Percentiles rank a stretch among this genome's conserved stretches.
Evolutionary conservation across 2,329 filamentous ascomycete species (phyloP).

Genomic region (Metarhizium anisopliae): DNA sequence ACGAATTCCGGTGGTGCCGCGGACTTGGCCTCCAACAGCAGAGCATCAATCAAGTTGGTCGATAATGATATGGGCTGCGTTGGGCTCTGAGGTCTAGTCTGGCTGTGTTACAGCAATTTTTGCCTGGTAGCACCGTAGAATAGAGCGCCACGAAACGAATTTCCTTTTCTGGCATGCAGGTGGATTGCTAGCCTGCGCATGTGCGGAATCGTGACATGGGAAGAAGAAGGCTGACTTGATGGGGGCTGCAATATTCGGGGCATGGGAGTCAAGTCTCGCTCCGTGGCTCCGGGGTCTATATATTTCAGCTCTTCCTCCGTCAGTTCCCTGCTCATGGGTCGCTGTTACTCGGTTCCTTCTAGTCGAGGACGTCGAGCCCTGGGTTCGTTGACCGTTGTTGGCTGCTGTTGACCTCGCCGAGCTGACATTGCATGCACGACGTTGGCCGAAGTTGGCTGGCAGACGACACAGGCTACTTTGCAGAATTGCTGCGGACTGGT

Average conservation of each 20-base stretch:
- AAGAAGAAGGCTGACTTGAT: neutral
- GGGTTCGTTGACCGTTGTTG: no score
- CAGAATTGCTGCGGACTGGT: neutral
- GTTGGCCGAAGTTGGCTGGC: no score
- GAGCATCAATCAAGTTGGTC: no score
- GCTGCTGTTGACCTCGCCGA: no score
- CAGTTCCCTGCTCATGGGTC: no score
- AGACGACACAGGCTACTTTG: neutral
- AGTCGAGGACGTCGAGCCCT: neutral
- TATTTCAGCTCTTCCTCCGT: neutral
- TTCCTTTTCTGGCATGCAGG: neutral
- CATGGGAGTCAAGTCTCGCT: neutral
- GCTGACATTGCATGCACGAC: no score
- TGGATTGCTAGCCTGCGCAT: neutral
- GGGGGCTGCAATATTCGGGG: neutral
- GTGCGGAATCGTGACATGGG: no score
- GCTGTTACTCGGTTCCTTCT: neutral
- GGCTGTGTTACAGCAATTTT: neutral
- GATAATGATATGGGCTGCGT: no score
- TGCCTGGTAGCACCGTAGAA: neutral
- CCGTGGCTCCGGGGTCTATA: neutral
- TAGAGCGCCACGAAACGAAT: neutral
- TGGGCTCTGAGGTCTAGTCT: no score
- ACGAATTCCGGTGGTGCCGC: no score
- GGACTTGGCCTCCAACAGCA: no score